These are phyloP conservation scores for Paraconiothyrium sp. DNA, from an alignment of 2,329 filamentous ascomycete genomes.

Conservation along the genomic window DNA sequence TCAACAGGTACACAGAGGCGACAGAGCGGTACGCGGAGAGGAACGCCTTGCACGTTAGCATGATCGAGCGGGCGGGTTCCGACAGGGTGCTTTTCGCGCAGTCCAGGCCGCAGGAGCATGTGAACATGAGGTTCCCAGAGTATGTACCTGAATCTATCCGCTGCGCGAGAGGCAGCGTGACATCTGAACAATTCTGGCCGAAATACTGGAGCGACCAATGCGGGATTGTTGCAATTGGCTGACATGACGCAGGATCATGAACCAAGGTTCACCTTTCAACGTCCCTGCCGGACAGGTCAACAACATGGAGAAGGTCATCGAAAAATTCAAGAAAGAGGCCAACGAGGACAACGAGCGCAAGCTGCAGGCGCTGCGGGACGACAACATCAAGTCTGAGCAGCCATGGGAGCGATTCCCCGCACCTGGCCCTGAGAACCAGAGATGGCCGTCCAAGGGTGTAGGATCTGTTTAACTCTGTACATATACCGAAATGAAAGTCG, in stretches of 20 bases:
- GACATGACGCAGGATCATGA: constrained; percentile 64
- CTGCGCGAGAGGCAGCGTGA: background rate
- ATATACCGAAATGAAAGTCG: constrained; percentile 14
- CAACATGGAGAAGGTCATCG: constrained; percentile 68
- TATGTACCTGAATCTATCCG: constrained; percentile 56
- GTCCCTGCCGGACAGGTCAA: constrained; percentile 68
- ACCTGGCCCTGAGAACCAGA: constrained; percentile 11
- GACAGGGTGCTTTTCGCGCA: constrained; percentile 69
- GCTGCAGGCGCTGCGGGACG: constrained; percentile 52
- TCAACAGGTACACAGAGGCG: constrained; percentile 64
- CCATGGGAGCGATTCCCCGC: constrained; percentile 29
- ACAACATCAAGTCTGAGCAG: constrained; percentile 46
- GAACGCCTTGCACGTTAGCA: constrained; percentile 68
- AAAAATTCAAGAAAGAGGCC: constrained; percentile 69
- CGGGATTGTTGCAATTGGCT: constrained; percentile 17
- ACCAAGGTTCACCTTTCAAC: constrained; percentile 70
- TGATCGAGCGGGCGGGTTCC: constrained; percentile 69
- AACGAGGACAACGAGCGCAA: constrained; percentile 66
- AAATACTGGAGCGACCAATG: background rate
- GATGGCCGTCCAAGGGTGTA: constrained; percentile 7
- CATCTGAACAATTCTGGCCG: background rate
- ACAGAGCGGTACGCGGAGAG: constrained; percentile 63
- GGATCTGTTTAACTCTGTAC: constrained; percentile 10
- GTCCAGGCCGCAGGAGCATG: constrained; percentile 56
- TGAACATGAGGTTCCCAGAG: constrained; percentile 71